These are phyloP conservation scores for Platanus orientalis DNA, from an alignment of 164 flowering plant species.

Conservation along the genomic window DNA sequence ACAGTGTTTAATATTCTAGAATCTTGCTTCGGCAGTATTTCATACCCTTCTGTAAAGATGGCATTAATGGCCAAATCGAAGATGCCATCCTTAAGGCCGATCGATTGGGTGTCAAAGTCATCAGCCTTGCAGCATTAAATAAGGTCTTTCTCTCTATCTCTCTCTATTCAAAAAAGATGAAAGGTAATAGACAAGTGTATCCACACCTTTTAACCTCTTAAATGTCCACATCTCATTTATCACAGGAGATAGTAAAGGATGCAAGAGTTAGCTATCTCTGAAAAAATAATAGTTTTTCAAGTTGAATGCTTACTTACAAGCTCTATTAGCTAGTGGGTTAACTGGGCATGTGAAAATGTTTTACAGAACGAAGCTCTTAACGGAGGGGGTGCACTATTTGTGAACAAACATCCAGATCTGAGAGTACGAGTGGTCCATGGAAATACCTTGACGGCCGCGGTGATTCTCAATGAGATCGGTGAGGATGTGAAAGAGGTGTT, in stretches of 20 bases:
- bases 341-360: not conserved
- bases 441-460: slow-evolving; percentile 90
- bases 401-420: slow-evolving; percentile 68
- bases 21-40: slow-evolving; percentile 61
- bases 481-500: slow-evolving; percentile 68
- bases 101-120: slow-evolving; percentile 70
- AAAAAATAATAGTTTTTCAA: not conserved
- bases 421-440: slow-evolving; percentile 87
- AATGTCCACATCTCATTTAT: no score
- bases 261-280: no score
- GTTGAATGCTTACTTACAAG: not conserved
- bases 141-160: slow-evolving; percentile 45
- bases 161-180: not conserved
- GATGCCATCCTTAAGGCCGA: slow-evolving; percentile 82
- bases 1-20: not conserved
- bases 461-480: slow-evolving; percentile 65
- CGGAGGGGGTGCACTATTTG: slow-evolving; percentile 87
- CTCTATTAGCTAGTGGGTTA: not conserved
- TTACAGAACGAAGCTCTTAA: slow-evolving; percentile 82
- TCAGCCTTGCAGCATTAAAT: slow-evolving; percentile 92
- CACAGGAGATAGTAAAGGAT: no score
- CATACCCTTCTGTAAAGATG: slow-evolving; percentile 72
- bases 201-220: no score
- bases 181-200: no score
- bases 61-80: slow-evolving; percentile 82